phyloP scores from a whole-genome alignment of 495 filamentous ascomycete species.

The Penicillium fimorum region DNA sequence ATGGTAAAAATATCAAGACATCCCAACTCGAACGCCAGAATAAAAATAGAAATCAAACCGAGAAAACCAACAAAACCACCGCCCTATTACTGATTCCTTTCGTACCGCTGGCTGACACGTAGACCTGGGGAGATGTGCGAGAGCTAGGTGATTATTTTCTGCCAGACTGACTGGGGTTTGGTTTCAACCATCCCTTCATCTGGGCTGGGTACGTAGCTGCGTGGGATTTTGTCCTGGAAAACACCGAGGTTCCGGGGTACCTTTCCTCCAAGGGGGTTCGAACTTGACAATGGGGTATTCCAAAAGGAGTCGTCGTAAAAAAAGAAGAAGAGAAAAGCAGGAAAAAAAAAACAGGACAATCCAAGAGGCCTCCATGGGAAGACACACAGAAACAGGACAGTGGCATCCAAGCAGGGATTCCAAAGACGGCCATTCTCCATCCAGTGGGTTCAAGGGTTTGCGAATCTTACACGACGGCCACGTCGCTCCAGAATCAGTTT shows the following conservation, averaged over 20 bases:
- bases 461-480: slow-evolving; percentile 44
- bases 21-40: slow-evolving; percentile 5
- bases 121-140: neutral
- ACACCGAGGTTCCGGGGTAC: neutral
- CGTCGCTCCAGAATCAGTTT: slow-evolving; percentile 66
- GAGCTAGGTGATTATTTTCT: neutral
- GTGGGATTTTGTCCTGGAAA: slow-evolving; percentile 1
- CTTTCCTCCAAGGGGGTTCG: slow-evolving; percentile 1
- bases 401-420: neutral
- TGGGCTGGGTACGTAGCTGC: neutral
- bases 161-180: neutral
- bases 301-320: neutral
- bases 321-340: neutral
- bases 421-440: slow-evolving; percentile 10
- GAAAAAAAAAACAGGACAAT: neutral
- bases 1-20: slow-evolving; percentile 5
- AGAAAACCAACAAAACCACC: slow-evolving; percentile 1
- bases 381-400: neutral
- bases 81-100: neutral
- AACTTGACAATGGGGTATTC: neutral
- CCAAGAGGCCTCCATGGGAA: neutral
- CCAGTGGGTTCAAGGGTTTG: slow-evolving; percentile 39
- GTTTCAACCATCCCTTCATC: neutral
- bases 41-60: slow-evolving; percentile 2
- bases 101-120: neutral